Evolutionary conservation across 225 moss, liverwort and hornwort species (phyloP).

Genomic region (Pseudoscleropodium purum): DNA sequence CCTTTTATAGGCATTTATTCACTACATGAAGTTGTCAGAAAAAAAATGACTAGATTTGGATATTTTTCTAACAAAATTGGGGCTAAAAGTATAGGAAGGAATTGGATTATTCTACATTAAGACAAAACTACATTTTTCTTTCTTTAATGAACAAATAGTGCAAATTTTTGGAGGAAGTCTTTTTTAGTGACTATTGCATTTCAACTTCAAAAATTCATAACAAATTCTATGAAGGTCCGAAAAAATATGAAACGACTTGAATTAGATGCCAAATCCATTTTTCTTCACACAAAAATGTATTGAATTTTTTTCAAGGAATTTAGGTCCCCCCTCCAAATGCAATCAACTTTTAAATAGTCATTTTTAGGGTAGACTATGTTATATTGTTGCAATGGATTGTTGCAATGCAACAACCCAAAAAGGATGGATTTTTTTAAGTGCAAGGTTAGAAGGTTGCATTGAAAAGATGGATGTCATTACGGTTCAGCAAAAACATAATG

Average conservation of each 20-base stretch:
- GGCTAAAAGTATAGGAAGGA: too few species aligned
- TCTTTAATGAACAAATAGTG: rapidly evolving
- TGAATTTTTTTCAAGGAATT: neutral
- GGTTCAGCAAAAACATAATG: rapidly evolving
- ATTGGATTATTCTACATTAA: too few species aligned
- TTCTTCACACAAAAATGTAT: rapidly evolving
- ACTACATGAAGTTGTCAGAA: too few species aligned
- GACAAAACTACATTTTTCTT: too few species aligned
- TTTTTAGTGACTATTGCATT: rapidly evolving
- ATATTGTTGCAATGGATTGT: rapidly evolving
- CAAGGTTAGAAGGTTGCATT: neutral
- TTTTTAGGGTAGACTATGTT: rapidly evolving
- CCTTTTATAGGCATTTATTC: too few species aligned
- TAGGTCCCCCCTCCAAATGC: neutral
- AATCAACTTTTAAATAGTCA: neutral
- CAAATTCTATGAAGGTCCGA: rapidly evolving
- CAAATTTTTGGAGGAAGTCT: neutral
- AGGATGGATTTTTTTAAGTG: too few species aligned
- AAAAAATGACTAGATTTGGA: too few species aligned
- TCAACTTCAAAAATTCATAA: neutral
- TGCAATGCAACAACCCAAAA: neutral
- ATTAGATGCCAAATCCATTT: neutral
- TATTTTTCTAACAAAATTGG: too few species aligned
- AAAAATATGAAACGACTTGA: neutral
- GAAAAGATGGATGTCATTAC: neutral